Base-by-base conservation (phyloP, 352 stramenopile species). In the Pythium myriotylum region DNA sequence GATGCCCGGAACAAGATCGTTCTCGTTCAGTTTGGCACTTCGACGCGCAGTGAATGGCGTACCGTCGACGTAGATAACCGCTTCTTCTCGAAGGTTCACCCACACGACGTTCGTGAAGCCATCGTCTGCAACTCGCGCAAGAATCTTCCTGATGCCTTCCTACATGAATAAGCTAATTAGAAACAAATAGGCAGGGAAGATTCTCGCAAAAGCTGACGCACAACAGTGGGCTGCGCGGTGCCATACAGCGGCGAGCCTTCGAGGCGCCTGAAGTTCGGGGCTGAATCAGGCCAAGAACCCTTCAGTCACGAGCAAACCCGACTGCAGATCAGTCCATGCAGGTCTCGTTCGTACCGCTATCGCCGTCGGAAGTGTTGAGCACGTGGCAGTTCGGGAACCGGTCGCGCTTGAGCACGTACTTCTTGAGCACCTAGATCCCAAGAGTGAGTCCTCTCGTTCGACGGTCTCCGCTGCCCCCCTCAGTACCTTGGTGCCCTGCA, bases 331-430 rank as follows among this genome's bases (percentile, higher is more conserved):
- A 43, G 16, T 19, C n/a, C 0, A 40, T 17, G 4, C 19, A 26
- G 5, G 3, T 2, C 22, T 4, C 20, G 3, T 3, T 42, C 52
- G n/a, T 51, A 90, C 82, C 83, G 41, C 79, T 78, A 17, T 89
- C 82, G 35, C 82, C 86, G 43, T 89, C 40, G 3, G 72, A 67
- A 0, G 82, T 91, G 42, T 79, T 51, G 16, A 95, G 68, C 29
- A 86, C 81, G 51, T 93, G 84, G 53, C 84, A 91, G 49, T 92
- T 81, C 3, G 86, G 84, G 62, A 94, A 90, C 1, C 84, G 72
- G 59, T 95, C 86, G 22, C 68, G 78, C 72, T 94, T 95, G 53
- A 95, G 77, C 57, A 95, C 81, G 46, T 94, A 95, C 54, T 92
- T 91, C 40, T 86, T 86, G 14, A 95, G 56, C 24, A 95, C 73